These are phyloP conservation scores for Thecaphora frezii DNA, from an alignment of 1,284 basidiomycete species.

Conservation along the genomic window DNA sequence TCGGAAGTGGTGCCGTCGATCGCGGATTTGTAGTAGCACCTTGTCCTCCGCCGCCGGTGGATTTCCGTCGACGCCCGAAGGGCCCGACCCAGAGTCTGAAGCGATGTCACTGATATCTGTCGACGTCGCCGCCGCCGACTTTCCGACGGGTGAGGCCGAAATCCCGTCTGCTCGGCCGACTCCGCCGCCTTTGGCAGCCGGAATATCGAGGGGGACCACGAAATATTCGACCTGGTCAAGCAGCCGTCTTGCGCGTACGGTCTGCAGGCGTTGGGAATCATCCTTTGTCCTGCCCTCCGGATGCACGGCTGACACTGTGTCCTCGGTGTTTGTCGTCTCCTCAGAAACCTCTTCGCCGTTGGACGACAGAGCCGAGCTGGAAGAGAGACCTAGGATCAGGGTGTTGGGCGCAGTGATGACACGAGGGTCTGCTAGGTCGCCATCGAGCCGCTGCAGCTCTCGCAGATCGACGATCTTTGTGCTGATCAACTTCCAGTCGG, in stretches of 20 bases:
- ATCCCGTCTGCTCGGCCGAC: too few relatives aligned
- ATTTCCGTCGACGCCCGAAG: too few relatives aligned
- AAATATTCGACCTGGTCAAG: slow-evolving; percentile 26
- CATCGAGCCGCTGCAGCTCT: slow-evolving; percentile 19
- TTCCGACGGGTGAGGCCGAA: too few relatives aligned
- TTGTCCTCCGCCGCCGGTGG: neutral
- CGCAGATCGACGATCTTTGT: slow-evolving; percentile 17
- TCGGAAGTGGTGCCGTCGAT: slow-evolving; percentile 24
- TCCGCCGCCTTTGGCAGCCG: slow-evolving; percentile 6
- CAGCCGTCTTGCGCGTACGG: slow-evolving; percentile 10
- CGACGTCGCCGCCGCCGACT: too few relatives aligned
- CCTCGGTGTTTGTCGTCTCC: neutral
- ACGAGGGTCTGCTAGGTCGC: slow-evolving; percentile 12
- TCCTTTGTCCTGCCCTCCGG: neutral
- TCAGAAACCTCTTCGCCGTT: neutral
- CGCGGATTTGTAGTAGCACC: neutral
- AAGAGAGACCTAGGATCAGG: slow-evolving; percentile 22
- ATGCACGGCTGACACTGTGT: neutral
- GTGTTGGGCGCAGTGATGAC: slow-evolving; percentile 19
- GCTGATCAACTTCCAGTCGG: slow-evolving; percentile 21
- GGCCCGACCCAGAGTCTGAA: too few relatives aligned
- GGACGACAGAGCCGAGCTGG: neutral
- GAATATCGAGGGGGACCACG: slow-evolving; percentile 9
- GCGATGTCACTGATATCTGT: too few relatives aligned
- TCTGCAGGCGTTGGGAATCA: neutral